Conservation (phyloP, 2,329 filamentous ascomycete genomes). For the Aspergillus brasiliensis region DNA sequence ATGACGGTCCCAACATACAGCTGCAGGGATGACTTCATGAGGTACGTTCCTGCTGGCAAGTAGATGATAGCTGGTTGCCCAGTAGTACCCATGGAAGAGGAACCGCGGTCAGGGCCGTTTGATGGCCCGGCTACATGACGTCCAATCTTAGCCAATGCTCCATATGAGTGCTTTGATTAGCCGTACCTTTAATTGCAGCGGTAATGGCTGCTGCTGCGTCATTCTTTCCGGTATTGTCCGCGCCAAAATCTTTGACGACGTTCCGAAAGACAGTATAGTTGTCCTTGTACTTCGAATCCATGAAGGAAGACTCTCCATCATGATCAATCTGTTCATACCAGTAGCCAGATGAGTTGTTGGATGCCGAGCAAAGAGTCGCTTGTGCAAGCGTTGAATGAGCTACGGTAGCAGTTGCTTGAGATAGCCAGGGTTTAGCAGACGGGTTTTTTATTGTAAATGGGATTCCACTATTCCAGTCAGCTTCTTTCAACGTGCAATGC, state of each 20-base stretch:
- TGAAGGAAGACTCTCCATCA: slow-evolving; percentile 32
- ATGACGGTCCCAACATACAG: slow-evolving; percentile 39
- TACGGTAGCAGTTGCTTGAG: slow-evolving; percentile 8
- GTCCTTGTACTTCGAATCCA: slow-evolving; percentile 25
- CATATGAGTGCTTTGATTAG: not conserved
- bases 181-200: slow-evolving; percentile 32
- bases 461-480: slow-evolving; percentile 17
- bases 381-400: slow-evolving; percentile 10
- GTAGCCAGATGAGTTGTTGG: slow-evolving; percentile 17
- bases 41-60: slow-evolving; percentile 34
- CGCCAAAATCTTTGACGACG: slow-evolving; percentile 36
- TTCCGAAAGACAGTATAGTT: slow-evolving; percentile 41
- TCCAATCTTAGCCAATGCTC: not conserved
- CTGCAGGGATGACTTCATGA: slow-evolving; percentile 27
- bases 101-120: slow-evolving; percentile 27
- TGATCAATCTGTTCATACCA: slow-evolving; percentile 35
- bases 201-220: slow-evolving; percentile 34
- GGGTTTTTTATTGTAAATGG: slow-evolving; percentile 23
- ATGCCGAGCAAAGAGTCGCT: slow-evolving; percentile 6
- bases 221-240: slow-evolving; percentile 35
- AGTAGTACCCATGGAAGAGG: slow-evolving; percentile 32
- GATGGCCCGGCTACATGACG: slow-evolving; percentile 23
- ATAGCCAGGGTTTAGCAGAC: slow-evolving; percentile 21
- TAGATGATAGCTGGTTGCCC: slow-evolving; percentile 35
- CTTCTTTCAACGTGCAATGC: not conserved